phyloP scores from a whole-genome alignment of 345 rosid genomes.

The thale cress (Arabidopsis thaliana) region DNA sequence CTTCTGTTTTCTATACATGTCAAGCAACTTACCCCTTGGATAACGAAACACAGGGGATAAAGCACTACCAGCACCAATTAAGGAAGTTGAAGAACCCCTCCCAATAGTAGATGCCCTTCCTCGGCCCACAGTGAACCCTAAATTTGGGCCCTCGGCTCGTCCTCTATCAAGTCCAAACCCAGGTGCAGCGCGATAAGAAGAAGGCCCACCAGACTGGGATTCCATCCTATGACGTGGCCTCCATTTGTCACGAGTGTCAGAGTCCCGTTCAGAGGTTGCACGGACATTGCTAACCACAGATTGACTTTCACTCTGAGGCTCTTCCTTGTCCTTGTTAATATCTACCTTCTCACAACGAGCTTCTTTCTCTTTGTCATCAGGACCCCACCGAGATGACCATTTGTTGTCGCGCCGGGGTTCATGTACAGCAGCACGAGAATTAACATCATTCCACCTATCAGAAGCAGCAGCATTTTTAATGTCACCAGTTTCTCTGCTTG shows the following conservation, averaged over 20 bases:
- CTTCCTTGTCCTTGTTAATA: slow-evolving; percentile 69
- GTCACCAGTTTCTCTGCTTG: slow-evolving; percentile 51
- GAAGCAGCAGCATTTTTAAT: slow-evolving; percentile 58
- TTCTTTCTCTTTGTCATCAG: slow-evolving; percentile 90
- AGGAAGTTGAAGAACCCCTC: slow-evolving; percentile 38
- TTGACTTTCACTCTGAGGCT: slow-evolving; percentile 60
- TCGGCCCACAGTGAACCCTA: slow-evolving; percentile 75
- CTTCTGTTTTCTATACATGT: slow-evolving; percentile 43
- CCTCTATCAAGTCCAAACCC: slow-evolving; percentile 82
- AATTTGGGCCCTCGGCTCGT: slow-evolving; percentile 63
- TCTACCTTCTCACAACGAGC: slow-evolving; percentile 66
- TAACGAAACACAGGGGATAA: slow-evolving; percentile 52
- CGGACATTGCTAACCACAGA: slow-evolving; percentile 53
- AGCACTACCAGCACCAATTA: slow-evolving; percentile 39
- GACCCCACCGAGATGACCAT: slow-evolving; percentile 99
- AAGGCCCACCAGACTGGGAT: slow-evolving; percentile 57
- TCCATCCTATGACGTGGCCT: slow-evolving; percentile 95
- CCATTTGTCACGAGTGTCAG: slow-evolving; percentile 94
- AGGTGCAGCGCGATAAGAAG: slow-evolving; percentile 77
- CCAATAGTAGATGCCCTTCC: slow-evolving; percentile 57
- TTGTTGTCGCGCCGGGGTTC: slow-evolving; percentile 87
- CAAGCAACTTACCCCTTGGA: slow-evolving; percentile 79
- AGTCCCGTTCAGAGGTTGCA: slow-evolving; percentile 64
- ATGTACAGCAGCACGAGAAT: slow-evolving; percentile 62
- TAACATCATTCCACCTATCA: slow-evolving; percentile 75